phyloP scores from a whole-genome alignment of 139 green algal genomes.

The Chlamydomonas incerta region DNA sequence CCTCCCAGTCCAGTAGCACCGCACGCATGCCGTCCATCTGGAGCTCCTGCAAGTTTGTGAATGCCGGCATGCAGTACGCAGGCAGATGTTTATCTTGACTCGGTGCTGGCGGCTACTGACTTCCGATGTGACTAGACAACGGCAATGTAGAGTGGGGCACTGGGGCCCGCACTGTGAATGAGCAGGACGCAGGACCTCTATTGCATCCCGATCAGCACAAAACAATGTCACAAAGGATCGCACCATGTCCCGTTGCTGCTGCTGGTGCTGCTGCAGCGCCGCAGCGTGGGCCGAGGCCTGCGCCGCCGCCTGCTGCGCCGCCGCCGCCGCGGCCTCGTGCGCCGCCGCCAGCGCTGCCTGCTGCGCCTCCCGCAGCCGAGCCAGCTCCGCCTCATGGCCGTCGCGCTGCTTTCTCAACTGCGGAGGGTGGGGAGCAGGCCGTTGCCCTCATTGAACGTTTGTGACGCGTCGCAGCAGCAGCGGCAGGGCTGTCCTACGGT shows the following conservation, averaged over 20 bases:
- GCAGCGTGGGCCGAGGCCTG: not conserved
- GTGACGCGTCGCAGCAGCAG: not conserved
- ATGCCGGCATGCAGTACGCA: too few relatives aligned
- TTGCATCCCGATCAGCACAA: too few relatives aligned
- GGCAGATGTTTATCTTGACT: too few relatives aligned
- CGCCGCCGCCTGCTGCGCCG: not conserved
- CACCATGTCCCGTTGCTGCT: not conserved
- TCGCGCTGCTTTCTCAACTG: not conserved
- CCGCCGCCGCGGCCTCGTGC: not conserved
- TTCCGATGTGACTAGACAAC: too few relatives aligned
- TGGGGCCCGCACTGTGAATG: too few relatives aligned
- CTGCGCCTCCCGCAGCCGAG: not conserved
- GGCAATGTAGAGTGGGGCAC: too few relatives aligned
- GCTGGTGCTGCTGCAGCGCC: not conserved
- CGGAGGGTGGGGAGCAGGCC: not conserved
- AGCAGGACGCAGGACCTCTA: too few relatives aligned
- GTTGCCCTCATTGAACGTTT: not conserved
- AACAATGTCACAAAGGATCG: too few relatives aligned
- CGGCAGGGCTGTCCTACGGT: too few relatives aligned
- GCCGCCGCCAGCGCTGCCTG: not conserved
- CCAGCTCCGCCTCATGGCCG: not conserved
- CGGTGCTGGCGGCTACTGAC: too few relatives aligned
- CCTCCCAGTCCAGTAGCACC: not conserved
- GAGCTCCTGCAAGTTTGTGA: not conserved
- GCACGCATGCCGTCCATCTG: not conserved